These are phyloP conservation scores for Aspergillus kassunensis DNA, from an alignment of 495 filamentous ascomycete species.

Conservation along the genomic window DNA sequence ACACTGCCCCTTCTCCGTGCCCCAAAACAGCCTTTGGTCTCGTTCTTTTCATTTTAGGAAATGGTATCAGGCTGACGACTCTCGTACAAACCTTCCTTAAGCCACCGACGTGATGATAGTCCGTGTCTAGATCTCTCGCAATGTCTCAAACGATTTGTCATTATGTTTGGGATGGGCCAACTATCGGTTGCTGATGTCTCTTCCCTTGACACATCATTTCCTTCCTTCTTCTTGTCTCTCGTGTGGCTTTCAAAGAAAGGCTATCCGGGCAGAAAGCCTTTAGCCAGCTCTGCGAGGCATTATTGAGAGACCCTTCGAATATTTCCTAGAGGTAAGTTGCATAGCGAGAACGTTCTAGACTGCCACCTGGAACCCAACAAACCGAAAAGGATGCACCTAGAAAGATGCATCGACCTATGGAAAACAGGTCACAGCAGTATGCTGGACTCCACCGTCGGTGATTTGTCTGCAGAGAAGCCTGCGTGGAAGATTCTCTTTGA, in stretches of 20 bases:
- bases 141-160: conserved; percentile 5
- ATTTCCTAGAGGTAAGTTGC: conserved; percentile 6
- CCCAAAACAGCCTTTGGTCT: background rate
- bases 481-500: conserved; percentile 36
- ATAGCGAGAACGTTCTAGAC: background rate
- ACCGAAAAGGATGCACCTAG: background rate
- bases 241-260: background rate
- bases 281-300: conserved; percentile 3
- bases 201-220: background rate
- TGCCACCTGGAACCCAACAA: background rate
- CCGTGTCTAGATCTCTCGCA: conserved; percentile 13
- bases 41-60: no score
- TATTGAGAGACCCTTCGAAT: background rate
- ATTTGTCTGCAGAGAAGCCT: conserved; percentile 37
- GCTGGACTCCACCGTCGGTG: conserved; percentile 23
- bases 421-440: conserved; percentile 6
- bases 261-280: no score
- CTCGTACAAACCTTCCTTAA: background rate
- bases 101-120: conserved; percentile 14
- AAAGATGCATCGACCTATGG: background rate
- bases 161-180: background rate
- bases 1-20: background rate
- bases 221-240: background rate
- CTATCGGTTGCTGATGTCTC: background rate
- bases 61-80: no score